Base-by-base conservation (phyloP, 306 rosid genomes). In the Morella rubra region DNA sequence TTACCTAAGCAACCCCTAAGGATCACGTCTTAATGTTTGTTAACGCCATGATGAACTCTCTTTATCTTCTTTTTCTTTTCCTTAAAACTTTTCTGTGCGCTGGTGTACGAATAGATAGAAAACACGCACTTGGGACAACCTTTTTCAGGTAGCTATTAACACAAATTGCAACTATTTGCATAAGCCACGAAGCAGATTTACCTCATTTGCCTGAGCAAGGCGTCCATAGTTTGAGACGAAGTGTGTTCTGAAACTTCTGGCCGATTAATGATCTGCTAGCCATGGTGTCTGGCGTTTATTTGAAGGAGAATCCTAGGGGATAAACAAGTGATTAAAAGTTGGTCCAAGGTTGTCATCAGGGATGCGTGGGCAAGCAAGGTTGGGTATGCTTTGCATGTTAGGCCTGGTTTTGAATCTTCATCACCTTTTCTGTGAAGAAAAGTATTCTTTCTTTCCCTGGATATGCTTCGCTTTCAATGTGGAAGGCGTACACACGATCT, bases 351-450 rank as follows among this genome's bases (percentile, higher is more conserved):
- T 76, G 45, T 40, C 22, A 41, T 71, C 72, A 52, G 73, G 77
- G 83, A 85, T 44, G 66, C 46, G 55, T 65, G 52, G 76, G 69
- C 71, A 81, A 88, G 89, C 81, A 81, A 86, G 75, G 83, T 86
- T 56, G 41, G 37, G 78, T 77, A 86, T 86, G 76, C 96, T 85
- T 94, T 88, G 93, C 89, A 92, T 85, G 80, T 46, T 4, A 56
- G 44, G 74, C 27, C 62, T 72, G 88, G 75, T 85, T 8, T 84
- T 85, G 92, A 79, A 83, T 74, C 83, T 89, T n/a, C 53, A 64
- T 73, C 73, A 64, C 81, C 84, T 74, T 83, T 68, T 69, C 77
- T 11, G 27, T 68, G 65, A 90, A 92, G 92, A 15, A 80, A 89
- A 71, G 88, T 83, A 90, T 92, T 86, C 68, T 54, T 81, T 85